Evolutionary conservation across 768 basidiomycete species (phyloP), one percentile per base, ranked within the genome.

Genomic region (Sistotremastrum suecicum): DNA sequence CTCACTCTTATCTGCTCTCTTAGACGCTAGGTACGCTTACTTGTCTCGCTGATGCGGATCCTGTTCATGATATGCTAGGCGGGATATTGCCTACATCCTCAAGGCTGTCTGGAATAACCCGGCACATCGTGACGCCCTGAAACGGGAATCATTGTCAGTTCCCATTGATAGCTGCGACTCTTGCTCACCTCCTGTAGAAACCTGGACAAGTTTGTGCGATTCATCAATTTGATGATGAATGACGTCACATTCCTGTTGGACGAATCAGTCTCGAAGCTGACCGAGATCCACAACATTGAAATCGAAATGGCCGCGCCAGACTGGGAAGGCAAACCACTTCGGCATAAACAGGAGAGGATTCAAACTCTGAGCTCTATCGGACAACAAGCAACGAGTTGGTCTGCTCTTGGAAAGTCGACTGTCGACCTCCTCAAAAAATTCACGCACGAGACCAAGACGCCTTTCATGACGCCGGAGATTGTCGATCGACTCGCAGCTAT

Each of bases 211-310:
- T 98, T 98, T 60, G 81, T 98, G 44, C 80, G 82, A 46, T 98
- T 99, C 61, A 75, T 92, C 65, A 98, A 99, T 65, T 69, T 97
- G 55, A 85, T 98, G 78, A 95, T 98, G 68, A 97, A 95, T 71
- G 95, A 99, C 55, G 90, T 94, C 45, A 98, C 94, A 6, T 98
- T 91, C 63, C 83, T 97, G 44, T 80, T 99, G 74, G 91, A 98
- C 59, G 95, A 99, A 56, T 94, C 90, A 6, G 70, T 98, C 41
- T 78, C 78, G 54, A 86, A 92, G 51, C 71, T 99, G 43, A 71
- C 78, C 7, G 86, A 94, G 58, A 95, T 99, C 51, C 78, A 84
- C 59, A 78, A 74, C 48, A 80, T 97, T 42, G 83, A 94, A 60
- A 65, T 66, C 0, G 84, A 92, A 58, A 94, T 92, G 82, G 71